Base-by-base conservation (phyloP, 495 filamentous ascomycete genomes). In the Aeminium ludgeri region DNA sequence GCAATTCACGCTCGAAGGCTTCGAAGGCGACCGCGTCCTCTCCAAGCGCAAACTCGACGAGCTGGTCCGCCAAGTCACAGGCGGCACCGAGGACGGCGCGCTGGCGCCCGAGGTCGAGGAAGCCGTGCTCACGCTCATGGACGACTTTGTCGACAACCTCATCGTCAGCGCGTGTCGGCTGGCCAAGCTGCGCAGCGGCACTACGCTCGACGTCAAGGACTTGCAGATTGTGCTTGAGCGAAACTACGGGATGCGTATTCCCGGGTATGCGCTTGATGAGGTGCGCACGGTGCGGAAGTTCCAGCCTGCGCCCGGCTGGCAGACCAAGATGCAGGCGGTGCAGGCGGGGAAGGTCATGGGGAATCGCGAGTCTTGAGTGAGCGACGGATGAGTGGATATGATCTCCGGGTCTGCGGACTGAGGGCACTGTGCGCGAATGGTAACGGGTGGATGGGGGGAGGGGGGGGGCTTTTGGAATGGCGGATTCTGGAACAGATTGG, bases 21-120 rank as follows among this genome's bases (percentile, higher is more conserved):
- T n/a, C n/a, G 84, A 89, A 49, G 85, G 81, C 10, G 84, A 92
- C 57, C 73, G 84, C 16, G 75, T 97, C 2, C 66, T 96, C 12
- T 86, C 76, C 61, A 93, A 92, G 73, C 86, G 87, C 63, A 95
- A 93, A 66, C 71, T 97, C 27, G 86, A 97, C 57, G 86, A 94
- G 54, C 67, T 97, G 20, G 85, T 95, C 3, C 76, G 85, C 34
- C 85, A 95, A 59, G 86, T 97, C 38, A 89, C 82, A 20, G 85
- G 85, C 38, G 78, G 78, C 19, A 76, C 68, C 4, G 73, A 73
- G 16, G 72, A 70, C 30, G 76, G 78, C 53, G 62, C 66, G 25
- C 61, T 95, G 38, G 80, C 82, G 30, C 80, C 89, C 0, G 89
- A 95, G 51, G 86, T 92, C 39, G 89, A 97, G 68, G 51, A 94